Evolutionary conservation across 192 early-diverging fungal genomes (phyloP).

Genomic region (Mortierella alpina): DNA sequence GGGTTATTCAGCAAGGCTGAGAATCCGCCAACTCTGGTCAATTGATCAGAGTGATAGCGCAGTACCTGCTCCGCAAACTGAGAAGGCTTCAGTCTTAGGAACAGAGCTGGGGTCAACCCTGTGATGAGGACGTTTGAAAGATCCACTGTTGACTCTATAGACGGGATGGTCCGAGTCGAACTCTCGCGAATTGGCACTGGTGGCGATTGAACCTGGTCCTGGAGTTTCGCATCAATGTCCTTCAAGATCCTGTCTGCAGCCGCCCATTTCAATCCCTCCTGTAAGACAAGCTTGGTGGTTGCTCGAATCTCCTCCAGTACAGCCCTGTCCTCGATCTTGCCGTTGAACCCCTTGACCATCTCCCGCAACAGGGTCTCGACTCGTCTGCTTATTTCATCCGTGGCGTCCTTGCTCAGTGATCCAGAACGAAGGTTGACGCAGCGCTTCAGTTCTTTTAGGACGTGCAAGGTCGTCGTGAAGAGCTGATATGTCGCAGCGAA

Average conservation of each 20-base stretch:
- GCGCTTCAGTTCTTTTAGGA: conserved; percentile 34
- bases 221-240: not conserved
- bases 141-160: conserved; percentile 44
- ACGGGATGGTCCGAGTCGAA: not conserved
- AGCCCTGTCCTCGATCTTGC: not conserved
- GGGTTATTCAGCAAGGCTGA: conserved; percentile 20
- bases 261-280: conserved; percentile 3
- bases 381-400: not conserved
- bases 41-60: conserved; percentile 65
- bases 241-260: not conserved
- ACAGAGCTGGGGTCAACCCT: conserved; percentile 70
- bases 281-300: conserved; percentile 9
- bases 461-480: conserved; percentile 43
- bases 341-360: conserved; percentile 9
- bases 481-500: conserved; percentile 56
- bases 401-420: not conserved
- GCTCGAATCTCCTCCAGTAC: conserved; percentile 5
- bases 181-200: not conserved
- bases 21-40: conserved; percentile 11
- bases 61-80: conserved; percentile 79
- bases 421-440: conserved; percentile 4
- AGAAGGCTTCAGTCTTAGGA: conserved; percentile 66
- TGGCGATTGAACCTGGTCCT: not conserved
- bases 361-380: conserved; percentile 11
- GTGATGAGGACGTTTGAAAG: conserved; percentile 64